These are phyloP conservation scores for Paramecium caudatum DNA, from an alignment of 73 alveolate species.

Conservation along the genomic window DNA sequence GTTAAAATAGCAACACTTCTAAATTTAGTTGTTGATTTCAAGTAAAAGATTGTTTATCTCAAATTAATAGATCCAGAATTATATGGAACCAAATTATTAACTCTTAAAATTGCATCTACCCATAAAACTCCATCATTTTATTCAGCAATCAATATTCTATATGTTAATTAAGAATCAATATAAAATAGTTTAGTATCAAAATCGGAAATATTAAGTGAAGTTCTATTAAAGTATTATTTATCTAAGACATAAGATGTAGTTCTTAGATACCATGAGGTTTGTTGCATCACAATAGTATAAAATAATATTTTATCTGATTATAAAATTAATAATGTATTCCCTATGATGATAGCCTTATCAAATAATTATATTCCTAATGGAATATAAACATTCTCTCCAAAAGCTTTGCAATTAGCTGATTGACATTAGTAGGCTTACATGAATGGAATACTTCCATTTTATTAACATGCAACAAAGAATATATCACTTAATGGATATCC, in stretches of 20 bases:
- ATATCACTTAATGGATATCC: constrained; percentile 29
- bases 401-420: neutral
- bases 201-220: neutral
- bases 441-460: neutral
- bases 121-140: constrained; percentile 15
- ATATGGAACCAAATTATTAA: constrained; percentile 2
- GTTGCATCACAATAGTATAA: neutral
- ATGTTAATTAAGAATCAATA: neutral
- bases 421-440: neutral
- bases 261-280: neutral
- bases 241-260: constrained; percentile 29
- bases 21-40: neutral
- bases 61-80: neutral
- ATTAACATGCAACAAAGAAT: constrained; percentile 40
- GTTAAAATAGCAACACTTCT: neutral
- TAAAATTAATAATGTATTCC: neutral
- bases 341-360: constrained; percentile 1
- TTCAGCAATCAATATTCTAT: neutral
- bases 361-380: constrained; percentile 13
- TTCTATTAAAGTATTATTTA: constrained; percentile 24
- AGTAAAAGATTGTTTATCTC: neutral
- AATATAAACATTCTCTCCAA: constrained; percentile 8
- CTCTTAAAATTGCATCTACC: constrained; percentile 26
- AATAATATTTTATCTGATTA: neutral
- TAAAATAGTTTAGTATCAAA: constrained; percentile 7